Evolutionary conservation across 2,329 filamentous ascomycete genomes (phyloP).

Genomic region (Nemania sp.): DNA sequence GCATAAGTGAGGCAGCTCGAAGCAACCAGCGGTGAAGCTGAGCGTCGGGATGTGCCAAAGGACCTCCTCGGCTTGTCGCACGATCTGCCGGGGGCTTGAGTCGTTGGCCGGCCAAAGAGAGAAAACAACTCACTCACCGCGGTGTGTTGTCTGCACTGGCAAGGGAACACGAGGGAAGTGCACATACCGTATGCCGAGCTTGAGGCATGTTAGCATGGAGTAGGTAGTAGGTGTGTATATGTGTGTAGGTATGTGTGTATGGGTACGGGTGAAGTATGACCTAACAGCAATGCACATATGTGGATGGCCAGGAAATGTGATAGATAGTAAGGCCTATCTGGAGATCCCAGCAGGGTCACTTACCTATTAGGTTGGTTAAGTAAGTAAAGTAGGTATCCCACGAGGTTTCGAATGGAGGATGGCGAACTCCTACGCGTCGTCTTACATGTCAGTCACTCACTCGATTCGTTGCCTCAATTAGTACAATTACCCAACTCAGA

Average conservation of each 20-base stretch:
- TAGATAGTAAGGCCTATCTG: background rate
- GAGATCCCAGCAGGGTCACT: slow-evolving; percentile 3
- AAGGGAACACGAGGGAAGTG: background rate
- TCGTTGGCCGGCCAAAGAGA: slow-evolving; percentile 24
- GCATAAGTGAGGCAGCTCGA: slow-evolving; percentile 22
- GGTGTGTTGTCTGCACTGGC: slow-evolving; percentile 6
- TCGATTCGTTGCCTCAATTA: background rate
- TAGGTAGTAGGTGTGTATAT: background rate
- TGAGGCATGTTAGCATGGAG: background rate
- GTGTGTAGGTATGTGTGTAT: background rate
- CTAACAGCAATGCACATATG: background rate
- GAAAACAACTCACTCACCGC: slow-evolving; percentile 22
- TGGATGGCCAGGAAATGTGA: slow-evolving; percentile 2
- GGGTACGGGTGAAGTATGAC: no score
- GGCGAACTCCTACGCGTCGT: background rate
- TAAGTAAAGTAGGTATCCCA: background rate
- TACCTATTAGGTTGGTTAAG: background rate
- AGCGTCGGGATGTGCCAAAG: slow-evolving; percentile 12
- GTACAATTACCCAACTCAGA: no score
- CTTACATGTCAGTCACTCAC: background rate
- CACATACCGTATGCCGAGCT: background rate
- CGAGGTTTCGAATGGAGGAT: background rate
- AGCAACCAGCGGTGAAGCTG: slow-evolving; percentile 30
- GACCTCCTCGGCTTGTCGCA: slow-evolving; percentile 10
- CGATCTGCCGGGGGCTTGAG: background rate